Evolutionary conservation across 352 stramenopile species (phyloP), one percentile per base, ranked within the genome.

Genomic region (Halophytophthora batemanensis): DNA sequence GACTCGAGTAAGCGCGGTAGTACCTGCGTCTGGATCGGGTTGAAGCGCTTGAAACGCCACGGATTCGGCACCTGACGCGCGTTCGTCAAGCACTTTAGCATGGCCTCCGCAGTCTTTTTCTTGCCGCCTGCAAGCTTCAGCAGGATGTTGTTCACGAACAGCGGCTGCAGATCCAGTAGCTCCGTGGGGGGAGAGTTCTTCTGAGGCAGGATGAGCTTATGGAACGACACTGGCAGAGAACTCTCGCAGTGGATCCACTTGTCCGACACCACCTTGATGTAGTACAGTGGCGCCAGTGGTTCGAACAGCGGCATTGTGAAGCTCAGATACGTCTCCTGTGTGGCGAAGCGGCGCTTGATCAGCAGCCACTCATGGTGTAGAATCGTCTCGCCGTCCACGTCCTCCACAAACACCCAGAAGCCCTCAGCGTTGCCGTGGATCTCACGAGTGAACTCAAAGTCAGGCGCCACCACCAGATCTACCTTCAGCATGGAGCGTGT

Each of bases 1-100:
- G 84, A 97, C 62, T 99, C 96, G 48, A 98, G 86, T 15, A 99
- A 72, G 40, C 97, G 94, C 35, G 95, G 88, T 29, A 99, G 93
- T 18, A 96, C 75, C 61, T 99, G 98, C 22, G 98, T 99, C 77
- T 99, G 98, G 44, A 99, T 98, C 12, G 97, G 93, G 61, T 99
- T 99, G 66, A 99, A 98, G 46, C 93, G 82, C 23, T 84, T 82
- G 47, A 98, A 96, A 3, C 65, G 66, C 70, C 70, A 93, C 14
- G 77, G 70, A 36, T 76, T 83, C 2, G 66, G 50, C 12, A 74
- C 64, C n/a, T 66, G 43, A 4, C 42, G 51, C 35, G 33, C 44
- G n/a, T 83, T 77, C 14, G 56, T 64, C 12, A 77, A 15, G 13
- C 64, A 65, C 52, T 75, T 75, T 7, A 88, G 47, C 17, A 91